These are phyloP conservation scores for Penicillium taxi DNA, from an alignment of 495 filamentous ascomycete species.

Conservation along the genomic window DNA sequence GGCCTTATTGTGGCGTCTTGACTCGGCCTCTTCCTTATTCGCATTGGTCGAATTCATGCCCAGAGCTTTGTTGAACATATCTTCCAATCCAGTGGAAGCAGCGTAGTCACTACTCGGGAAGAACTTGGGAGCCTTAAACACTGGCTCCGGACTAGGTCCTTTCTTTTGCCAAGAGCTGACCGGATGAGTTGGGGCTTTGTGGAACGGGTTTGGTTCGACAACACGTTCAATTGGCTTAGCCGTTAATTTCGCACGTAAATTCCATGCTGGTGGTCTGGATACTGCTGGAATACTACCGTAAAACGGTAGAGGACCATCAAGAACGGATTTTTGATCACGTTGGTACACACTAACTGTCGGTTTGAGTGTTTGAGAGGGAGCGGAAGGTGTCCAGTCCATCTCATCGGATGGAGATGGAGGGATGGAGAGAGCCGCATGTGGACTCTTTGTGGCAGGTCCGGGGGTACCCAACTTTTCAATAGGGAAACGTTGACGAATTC, in stretches of 20 bases:
- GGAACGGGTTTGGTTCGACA: conserved; percentile 33
- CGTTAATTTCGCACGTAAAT: conserved; percentile 50
- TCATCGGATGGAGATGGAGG: conserved; percentile 37
- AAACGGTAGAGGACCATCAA: conserved; percentile 47
- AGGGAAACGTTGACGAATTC: conserved; percentile 29
- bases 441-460: conserved; percentile 15
- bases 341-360: conserved; percentile 30
- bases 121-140: conserved; percentile 45
- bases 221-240: conserved; percentile 27
- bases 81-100: conserved; percentile 42
- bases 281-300: conserved; percentile 56
- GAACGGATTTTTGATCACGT: conserved; percentile 23
- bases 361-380: conserved; percentile 37
- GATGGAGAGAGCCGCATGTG: conserved; percentile 26
- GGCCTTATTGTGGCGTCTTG: conserved; percentile 2
- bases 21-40: conserved; percentile 10
- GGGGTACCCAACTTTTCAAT: conserved; percentile 32
- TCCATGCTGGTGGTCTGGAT: conserved; percentile 55
- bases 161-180: conserved; percentile 17
- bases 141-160: conserved; percentile 15
- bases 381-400: conserved; percentile 82
- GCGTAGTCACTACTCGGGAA: conserved; percentile 38
- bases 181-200: conserved; percentile 19
- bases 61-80: conserved; percentile 39
- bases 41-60: conserved; percentile 34